phyloP scores from a whole-genome alignment of 2,329 filamentous ascomycete species.

The Aspergillus caelatus region DNA sequence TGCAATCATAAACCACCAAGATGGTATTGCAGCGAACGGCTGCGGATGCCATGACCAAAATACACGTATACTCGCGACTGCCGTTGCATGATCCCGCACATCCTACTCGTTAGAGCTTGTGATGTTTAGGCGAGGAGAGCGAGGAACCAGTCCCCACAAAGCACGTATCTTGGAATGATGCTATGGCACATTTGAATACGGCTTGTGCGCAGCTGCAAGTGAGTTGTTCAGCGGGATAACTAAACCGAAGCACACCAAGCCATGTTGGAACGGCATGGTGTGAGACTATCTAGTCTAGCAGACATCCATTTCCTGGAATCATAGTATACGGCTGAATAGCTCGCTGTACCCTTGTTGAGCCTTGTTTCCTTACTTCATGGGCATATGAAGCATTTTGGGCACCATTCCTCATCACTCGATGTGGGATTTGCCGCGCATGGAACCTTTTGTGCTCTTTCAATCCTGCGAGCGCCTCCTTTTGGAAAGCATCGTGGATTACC shows the following conservation, averaged over 20 bases:
- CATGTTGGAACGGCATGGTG: neutral
- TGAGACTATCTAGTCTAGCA: neutral
- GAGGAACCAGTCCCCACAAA: neutral
- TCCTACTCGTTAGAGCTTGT: constrained; percentile 1
- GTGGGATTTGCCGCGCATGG: neutral
- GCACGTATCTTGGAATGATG: constrained; percentile 1
- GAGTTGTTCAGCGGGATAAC: constrained; percentile 7
- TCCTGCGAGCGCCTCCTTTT: constrained; percentile 1
- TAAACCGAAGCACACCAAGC: neutral
- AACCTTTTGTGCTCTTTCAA: neutral
- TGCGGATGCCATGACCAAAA: neutral
- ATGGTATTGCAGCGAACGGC: neutral
- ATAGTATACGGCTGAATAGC: neutral
- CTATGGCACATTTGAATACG: neutral
- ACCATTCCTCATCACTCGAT: neutral
- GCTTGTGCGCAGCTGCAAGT: constrained; percentile 5
- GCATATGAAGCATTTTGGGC: constrained; percentile 1
- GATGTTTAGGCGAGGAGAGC: neutral
- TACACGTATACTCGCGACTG: neutral
- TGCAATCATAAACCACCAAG: neutral
- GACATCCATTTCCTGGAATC: neutral
- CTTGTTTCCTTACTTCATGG: neutral
- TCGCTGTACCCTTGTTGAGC: neutral
- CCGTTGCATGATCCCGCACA: neutral
- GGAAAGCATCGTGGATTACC: neutral